Conservation (phyloP, 2,329 filamentous ascomycete genomes). For the Harringtonia aguacate region DNA sequence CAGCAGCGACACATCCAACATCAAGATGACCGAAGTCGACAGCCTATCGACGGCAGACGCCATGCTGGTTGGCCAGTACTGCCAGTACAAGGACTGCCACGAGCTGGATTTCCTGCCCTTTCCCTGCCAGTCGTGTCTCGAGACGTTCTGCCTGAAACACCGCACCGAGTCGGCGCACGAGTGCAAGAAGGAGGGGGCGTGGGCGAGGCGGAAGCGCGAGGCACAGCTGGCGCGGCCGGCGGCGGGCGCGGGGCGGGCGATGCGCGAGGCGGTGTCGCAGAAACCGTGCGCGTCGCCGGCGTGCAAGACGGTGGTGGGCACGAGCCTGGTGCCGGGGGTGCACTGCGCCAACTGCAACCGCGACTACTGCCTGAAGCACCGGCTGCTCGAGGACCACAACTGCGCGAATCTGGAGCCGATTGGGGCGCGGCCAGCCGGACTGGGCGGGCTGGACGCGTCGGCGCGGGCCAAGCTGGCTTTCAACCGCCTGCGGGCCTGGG, state of each 20-base stretch:
- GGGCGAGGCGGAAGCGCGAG: slow-evolving; percentile 46
- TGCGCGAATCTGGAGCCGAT: slow-evolving; percentile 63
- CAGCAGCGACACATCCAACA: slow-evolving; percentile 48
- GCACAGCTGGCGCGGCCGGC: slow-evolving; percentile 43
- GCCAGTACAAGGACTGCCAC: slow-evolving; percentile 83
- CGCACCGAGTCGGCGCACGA: slow-evolving; percentile 75
- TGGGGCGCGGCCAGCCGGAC: slow-evolving; percentile 28
- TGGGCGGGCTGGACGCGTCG: slow-evolving; percentile 32
- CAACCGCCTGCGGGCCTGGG: slow-evolving; percentile 70
- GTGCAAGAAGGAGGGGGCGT: slow-evolving; percentile 49
- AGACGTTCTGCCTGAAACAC: slow-evolving; percentile 89
- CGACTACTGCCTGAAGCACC: slow-evolving; percentile 69
- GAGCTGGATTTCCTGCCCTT: slow-evolving; percentile 96
- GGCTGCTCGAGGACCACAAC: slow-evolving; percentile 70
- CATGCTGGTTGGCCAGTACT: slow-evolving; percentile 79
- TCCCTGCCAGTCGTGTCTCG: slow-evolving; percentile 76
- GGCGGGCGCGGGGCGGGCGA: slow-evolving; percentile 41
- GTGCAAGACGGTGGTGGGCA: slow-evolving; percentile 65
- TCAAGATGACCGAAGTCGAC: slow-evolving; percentile 57
- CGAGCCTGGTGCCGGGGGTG: slow-evolving; percentile 54
- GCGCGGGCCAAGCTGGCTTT: slow-evolving; percentile 64
- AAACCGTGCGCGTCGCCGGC: slow-evolving; percentile 56
- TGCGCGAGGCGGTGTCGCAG: slow-evolving; percentile 44
- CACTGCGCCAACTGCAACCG: slow-evolving; percentile 63
- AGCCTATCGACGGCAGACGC: slow-evolving; percentile 32